These are phyloP conservation scores for Pythium utonaiense DNA, from an alignment of 352 stramenopile species.

Conservation along the genomic window DNA sequence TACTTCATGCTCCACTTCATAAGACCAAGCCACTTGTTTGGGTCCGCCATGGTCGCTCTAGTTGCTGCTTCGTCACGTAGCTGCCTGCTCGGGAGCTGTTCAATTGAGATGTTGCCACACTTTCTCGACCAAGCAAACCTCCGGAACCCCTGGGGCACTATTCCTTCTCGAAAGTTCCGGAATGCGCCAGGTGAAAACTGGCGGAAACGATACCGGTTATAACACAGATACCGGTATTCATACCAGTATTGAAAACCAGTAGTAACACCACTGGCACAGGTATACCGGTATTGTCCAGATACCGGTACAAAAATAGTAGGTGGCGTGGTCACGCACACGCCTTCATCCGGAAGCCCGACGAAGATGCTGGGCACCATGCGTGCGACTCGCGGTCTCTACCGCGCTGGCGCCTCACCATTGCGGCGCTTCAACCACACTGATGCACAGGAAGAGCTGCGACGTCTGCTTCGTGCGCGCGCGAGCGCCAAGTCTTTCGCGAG, in stretches of 20 bases:
- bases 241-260: too few species aligned
- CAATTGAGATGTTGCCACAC: constrained; percentile 7
- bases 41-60: constrained; percentile 59
- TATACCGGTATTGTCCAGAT: constrained; percentile 2
- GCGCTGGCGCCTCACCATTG: background rate
- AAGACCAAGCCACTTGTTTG: constrained; percentile 85
- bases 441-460: constrained; percentile 10
- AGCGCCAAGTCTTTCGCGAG: constrained; percentile 37
- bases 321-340: background rate
- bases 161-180: constrained; percentile 30
- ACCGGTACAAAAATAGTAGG: background rate
- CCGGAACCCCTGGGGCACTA: constrained; percentile 10
- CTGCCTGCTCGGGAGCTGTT: background rate
- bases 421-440: constrained; percentile 12
- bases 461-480: constrained; percentile 15
- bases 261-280: background rate
- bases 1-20: constrained; percentile 90
- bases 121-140: constrained; percentile 7
- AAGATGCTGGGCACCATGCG: constrained; percentile 3
- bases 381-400: background rate
- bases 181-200: constrained; percentile 5
- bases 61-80: background rate
- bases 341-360: background rate
- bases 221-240: too few species aligned
- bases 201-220: background rate